Percentiles rank a stretch among this genome's conserved stretches.
Conservation (phyloP, 2,329 filamentous ascomycete genomes). For the Penicillium occitanis region DNA sequence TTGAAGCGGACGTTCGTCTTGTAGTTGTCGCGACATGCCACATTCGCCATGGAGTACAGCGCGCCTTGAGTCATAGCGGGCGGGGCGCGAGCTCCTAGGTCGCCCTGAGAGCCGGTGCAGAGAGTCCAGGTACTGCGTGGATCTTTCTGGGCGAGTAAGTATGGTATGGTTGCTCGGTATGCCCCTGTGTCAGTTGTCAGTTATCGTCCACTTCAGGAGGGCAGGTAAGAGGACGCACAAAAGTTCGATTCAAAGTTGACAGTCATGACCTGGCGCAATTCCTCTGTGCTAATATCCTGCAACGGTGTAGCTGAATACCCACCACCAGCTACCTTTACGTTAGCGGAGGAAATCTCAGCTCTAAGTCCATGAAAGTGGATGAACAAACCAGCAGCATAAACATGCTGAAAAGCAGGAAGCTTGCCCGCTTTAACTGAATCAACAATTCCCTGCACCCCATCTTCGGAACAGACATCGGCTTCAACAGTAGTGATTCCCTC, state of each 20-base stretch:
- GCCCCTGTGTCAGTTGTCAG: constrained; percentile 12
- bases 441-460: constrained; percentile 10
- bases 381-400: constrained; percentile 13
- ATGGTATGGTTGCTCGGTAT: constrained; percentile 14
- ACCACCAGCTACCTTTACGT: constrained; percentile 4
- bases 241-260: constrained; percentile 20
- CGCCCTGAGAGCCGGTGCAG: constrained; percentile 19
- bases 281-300: background rate
- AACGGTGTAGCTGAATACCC: constrained; percentile 9
- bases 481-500: constrained; percentile 13
- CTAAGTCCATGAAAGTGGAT: no score
- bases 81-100: constrained; percentile 10
- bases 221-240: background rate
- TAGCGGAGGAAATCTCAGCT: background rate
- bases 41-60: constrained; percentile 15
- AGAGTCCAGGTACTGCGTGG: constrained; percentile 10
- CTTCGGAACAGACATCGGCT: constrained; percentile 9
- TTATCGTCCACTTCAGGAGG: background rate
- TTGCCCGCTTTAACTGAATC: constrained; percentile 11
- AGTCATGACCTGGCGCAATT: constrained; percentile 14
- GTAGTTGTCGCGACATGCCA: constrained; percentile 16
- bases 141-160: constrained; percentile 10
- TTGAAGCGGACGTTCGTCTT: constrained; percentile 18
- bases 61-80: constrained; percentile 17
- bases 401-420: constrained; percentile 17